phyloP scores from a whole-genome alignment of 202 grass and related monocot species.

The Panicum hallii region DNA sequence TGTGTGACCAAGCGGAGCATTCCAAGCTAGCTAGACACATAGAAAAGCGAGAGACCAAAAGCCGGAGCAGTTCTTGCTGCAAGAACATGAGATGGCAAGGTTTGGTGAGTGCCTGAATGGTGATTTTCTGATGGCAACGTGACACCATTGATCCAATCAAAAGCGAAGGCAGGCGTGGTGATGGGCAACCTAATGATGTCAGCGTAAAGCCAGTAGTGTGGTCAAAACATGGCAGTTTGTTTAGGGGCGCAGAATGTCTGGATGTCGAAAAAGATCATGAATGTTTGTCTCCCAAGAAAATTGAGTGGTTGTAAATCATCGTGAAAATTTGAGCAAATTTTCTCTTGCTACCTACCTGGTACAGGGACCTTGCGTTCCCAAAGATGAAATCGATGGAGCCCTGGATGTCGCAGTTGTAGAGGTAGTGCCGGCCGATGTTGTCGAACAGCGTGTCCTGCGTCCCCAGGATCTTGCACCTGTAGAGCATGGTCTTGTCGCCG shows the following conservation, averaged over 20 bases:
- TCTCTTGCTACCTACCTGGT: slow-evolving; percentile 50
- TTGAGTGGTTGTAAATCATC: not conserved
- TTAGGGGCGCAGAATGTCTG: not conserved
- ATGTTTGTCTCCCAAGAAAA: not conserved
- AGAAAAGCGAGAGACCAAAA: slow-evolving; percentile 20
- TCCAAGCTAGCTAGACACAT: slow-evolving; percentile 9
- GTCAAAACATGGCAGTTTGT: not conserved
- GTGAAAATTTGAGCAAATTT: not conserved
- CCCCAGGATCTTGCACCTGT: slow-evolving; percentile 78
- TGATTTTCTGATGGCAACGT: slow-evolving; percentile 41
- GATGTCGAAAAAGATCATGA: not conserved
- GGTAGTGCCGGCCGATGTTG: slow-evolving; percentile 83
- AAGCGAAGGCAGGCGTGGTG: not conserved
- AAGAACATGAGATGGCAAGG: slow-evolving; percentile 7
- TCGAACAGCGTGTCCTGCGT: slow-evolving; percentile 97
- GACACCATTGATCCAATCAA: not conserved
- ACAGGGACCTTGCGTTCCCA: slow-evolving; percentile 82
- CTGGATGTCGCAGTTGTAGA: slow-evolving; percentile 80
- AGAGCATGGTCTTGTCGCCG: slow-evolving; percentile 86
- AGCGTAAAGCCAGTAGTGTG: not conserved
- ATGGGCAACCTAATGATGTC: slow-evolving; percentile 23
- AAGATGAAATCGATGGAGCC: slow-evolving; percentile 99
- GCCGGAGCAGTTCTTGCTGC: slow-evolving; percentile 13
- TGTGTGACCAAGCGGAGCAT: not conserved
- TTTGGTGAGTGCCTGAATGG: slow-evolving; percentile 38